Conservation (phyloP, 768 basidiomycete genomes). For the Mycena haematopus region DNA sequence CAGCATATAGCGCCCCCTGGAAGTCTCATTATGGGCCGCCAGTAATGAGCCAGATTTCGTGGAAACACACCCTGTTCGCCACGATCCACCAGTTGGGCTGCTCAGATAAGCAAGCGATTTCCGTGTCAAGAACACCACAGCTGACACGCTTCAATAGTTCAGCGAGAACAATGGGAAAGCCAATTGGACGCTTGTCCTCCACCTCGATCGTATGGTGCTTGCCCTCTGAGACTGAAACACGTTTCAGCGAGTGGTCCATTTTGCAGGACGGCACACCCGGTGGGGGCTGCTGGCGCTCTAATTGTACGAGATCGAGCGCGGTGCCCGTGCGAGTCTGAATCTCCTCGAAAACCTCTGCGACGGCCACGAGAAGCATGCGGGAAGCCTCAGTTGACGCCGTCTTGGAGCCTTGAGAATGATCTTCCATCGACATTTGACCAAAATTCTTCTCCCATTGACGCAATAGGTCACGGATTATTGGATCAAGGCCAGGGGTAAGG, state of each 20-base stretch:
- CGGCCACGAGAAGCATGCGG: neutral
- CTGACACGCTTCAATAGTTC: constrained; percentile 6
- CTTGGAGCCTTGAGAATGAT: neutral
- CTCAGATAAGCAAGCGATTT: neutral
- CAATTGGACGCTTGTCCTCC: constrained; percentile 5
- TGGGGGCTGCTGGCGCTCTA: neutral
- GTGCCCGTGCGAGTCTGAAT: neutral
- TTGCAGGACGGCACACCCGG: neutral
- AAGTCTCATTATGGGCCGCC: too few relatives aligned
- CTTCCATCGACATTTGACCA: neutral
- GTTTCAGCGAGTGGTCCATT: neutral
- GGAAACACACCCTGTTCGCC: constrained; percentile 19
- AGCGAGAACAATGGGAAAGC: neutral
- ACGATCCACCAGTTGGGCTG: constrained; percentile 20
- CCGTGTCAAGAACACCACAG: neutral
- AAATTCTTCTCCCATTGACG: neutral
- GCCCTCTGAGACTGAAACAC: too few relatives aligned
- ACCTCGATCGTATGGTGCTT: too few relatives aligned
- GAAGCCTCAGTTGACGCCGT: neutral
- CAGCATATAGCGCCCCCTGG: constrained; percentile 19
- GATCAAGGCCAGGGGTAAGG: neutral
- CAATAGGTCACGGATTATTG: neutral
- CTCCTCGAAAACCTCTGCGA: too few relatives aligned
- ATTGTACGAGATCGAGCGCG: neutral
- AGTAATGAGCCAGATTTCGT: too few relatives aligned